phyloP scores from a whole-genome alignment of 2,329 filamentous ascomycete species.

The Metarhizium sp. region DNA sequence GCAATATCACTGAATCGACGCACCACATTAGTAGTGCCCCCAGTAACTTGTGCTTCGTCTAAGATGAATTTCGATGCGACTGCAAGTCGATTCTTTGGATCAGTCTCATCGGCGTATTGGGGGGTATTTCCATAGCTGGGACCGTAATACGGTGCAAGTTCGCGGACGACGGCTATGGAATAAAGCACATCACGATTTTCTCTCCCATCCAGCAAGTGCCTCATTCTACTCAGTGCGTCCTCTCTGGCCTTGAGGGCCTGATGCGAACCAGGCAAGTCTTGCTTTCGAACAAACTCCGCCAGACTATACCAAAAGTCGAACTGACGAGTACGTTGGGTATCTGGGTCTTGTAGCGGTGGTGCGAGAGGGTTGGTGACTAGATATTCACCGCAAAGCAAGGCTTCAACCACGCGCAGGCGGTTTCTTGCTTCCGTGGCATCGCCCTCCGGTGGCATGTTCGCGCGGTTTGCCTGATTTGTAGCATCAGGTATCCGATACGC shows the following conservation, averaged over 20 bases:
- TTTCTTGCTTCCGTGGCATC: constrained; percentile 56
- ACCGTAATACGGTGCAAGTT: constrained; percentile 58
- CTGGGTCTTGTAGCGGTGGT: constrained; percentile 37
- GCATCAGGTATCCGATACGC: constrained; percentile 30
- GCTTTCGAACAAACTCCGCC: constrained; percentile 52
- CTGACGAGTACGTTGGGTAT: constrained; percentile 50
- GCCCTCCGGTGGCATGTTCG: constrained; percentile 40
- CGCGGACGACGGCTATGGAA: constrained; percentile 71
- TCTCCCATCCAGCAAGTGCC: constrained; percentile 63
- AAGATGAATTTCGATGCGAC: constrained; percentile 63
- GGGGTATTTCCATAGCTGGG: constrained; percentile 48
- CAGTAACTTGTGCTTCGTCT: constrained; percentile 50
- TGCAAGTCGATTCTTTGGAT: constrained; percentile 55
- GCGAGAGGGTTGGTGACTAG: constrained; percentile 48
- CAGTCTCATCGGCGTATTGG: constrained; percentile 55
- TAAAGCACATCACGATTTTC: constrained; percentile 90
- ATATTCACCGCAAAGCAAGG: constrained; percentile 63
- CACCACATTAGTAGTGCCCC: constrained; percentile 67
- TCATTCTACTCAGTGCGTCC: constrained; percentile 53
- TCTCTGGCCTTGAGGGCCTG: constrained; percentile 46
- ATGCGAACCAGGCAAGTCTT: constrained; percentile 45
- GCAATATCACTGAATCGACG: constrained; percentile 62
- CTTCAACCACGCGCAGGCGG: constrained; percentile 67
- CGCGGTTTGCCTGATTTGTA: constrained; percentile 22
- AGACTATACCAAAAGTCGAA: constrained; percentile 77